These are phyloP conservation scores for Fusarium duplospermum DNA, from an alignment of 2,329 filamentous ascomycete species.

Conservation along the genomic window DNA sequence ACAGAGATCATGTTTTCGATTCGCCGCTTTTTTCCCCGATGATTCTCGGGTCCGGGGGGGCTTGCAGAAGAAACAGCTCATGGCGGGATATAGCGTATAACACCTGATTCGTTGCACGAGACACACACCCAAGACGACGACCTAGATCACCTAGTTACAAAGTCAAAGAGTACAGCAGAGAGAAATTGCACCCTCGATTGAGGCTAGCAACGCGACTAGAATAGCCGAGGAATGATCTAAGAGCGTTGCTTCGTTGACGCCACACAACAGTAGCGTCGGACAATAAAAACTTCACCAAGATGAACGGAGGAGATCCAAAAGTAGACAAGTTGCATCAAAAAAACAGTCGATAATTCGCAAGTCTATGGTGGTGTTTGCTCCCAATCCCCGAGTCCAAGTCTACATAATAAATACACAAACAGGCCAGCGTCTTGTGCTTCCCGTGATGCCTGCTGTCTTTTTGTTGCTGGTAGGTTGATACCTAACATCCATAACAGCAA, in stretches of 20 bases:
- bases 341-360: slow-evolving; percentile 30
- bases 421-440: slow-evolving; percentile 44
- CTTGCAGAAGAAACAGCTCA: background rate
- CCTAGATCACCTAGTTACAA: background rate
- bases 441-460: slow-evolving; percentile 38
- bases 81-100: background rate
- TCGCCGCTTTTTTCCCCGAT: background rate
- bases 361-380: slow-evolving; percentile 40
- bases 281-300: background rate
- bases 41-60: background rate
- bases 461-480: slow-evolving; percentile 24
- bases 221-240: background rate
- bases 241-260: background rate
- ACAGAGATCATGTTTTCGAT: slow-evolving; percentile 6
- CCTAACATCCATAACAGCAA: slow-evolving; percentile 30
- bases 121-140: background rate
- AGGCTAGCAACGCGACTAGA: background rate
- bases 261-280: background rate
- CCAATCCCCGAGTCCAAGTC: slow-evolving; percentile 37
- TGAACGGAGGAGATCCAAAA: background rate
- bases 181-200: background rate
- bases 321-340: background rate
- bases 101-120: background rate
- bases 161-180: background rate
- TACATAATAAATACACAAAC: slow-evolving; percentile 46